Evolutionary conservation across 2,329 filamentous ascomycete species (phyloP), one percentile per base, ranked within the genome.

Genomic region (Seiridium unicorne): DNA sequence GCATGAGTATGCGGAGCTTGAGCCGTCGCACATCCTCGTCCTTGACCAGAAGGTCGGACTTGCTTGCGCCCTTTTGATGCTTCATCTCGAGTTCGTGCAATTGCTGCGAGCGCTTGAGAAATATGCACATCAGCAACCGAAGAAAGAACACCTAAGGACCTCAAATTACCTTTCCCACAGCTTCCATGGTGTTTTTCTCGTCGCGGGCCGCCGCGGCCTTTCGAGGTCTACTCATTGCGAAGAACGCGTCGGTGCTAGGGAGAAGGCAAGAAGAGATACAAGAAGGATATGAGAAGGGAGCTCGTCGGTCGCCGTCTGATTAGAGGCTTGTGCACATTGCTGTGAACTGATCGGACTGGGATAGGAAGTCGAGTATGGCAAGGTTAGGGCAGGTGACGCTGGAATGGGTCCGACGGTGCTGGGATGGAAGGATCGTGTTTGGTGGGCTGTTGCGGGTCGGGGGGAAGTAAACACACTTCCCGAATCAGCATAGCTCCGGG

Each of bases 21-120:
- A 92, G 75, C 64, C 88, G 84, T 53, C 93, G 87, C 44, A 85
- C 80, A 61, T 89, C 86, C 73, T 98, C 93, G 64, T 92, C 87
- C 68, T 91, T 90, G 65, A 86, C 78, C 59, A 96, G 81, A 9
- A 89, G 78, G 57, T 91, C 84, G 42, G 89, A 84, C 58, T 87
- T 81, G 66, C 89, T 86, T 58, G 84, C 75, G 64, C 83, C 84
- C 61, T 83, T 81, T 65, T 89, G 86, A 72, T 93, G 91, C 67
- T 85, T 85, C 62, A 90, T 76, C 71, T 96, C 91, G 57, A 93
- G 82, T 32, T 81, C 74, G 64, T 83, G 81, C 42, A 84, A 76
- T 35, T 73, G 73, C 61, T 78, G 73, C 60, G 73, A 70, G 60
- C 76, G 78, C 83, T 85, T 55, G 47, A n/a, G 4, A 42, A 57